These are phyloP conservation scores for Colletotrichum euphorbiae DNA, from an alignment of 2,329 filamentous ascomycete genomes.

Conservation along the genomic window DNA sequence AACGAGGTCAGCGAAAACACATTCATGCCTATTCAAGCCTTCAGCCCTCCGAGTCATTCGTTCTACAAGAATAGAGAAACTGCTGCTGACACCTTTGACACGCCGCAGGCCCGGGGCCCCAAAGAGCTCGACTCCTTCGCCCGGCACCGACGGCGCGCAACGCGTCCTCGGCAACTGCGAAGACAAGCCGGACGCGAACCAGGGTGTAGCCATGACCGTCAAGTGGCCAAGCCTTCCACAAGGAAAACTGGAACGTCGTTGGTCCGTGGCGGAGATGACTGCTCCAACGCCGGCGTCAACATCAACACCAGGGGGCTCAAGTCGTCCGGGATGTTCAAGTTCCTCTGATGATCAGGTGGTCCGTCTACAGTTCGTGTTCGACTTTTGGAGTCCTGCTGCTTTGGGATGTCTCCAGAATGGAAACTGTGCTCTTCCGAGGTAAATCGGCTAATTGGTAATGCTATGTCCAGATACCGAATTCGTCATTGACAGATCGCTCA, in stretches of 20 bases:
- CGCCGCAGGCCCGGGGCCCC: constrained; percentile 1
- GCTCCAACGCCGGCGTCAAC: constrained; percentile 4
- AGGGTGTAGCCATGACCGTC: constrained; percentile 20
- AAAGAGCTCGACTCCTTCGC: constrained; percentile 26
- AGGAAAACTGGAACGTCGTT: constrained; percentile 26
- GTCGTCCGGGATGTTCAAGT: not conserved
- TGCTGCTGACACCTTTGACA: not conserved
- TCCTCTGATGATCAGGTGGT: not conserved
- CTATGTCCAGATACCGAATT: not conserved
- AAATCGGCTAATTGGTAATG: not conserved
- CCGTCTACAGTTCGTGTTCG: no score
- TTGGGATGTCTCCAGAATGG: no score
- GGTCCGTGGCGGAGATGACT: constrained; percentile 20
- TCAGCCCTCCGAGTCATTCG: no score
- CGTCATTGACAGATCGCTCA: constrained; percentile 13
- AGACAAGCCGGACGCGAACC: constrained; percentile 30
- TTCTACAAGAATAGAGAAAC: no score
- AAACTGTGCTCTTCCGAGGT: no score
- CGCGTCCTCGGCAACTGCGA: constrained; percentile 18
- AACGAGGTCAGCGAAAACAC: constrained; percentile 13
- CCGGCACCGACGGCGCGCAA: constrained; percentile 26
- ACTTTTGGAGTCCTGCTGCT: no score
- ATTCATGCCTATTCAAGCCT: no score
- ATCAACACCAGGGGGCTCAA: not conserved
- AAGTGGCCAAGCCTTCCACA: constrained; percentile 32